phyloP scores from a whole-genome alignment of 208 protist genomes.

The Leishmania gerbilli region DNA sequence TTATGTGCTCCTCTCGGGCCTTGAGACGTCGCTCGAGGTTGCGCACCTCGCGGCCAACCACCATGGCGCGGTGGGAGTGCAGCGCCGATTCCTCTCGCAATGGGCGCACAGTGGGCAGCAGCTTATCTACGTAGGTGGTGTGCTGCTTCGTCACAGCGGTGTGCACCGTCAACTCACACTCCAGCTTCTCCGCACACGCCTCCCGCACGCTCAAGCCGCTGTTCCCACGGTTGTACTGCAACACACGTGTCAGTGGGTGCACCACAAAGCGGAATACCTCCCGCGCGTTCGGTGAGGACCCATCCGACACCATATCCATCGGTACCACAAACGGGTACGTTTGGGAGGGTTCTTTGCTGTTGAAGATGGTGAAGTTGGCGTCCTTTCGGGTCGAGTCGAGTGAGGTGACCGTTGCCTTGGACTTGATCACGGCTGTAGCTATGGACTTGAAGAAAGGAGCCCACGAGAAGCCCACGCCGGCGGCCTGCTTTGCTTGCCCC shows the following conservation, averaged over 20 bases:
- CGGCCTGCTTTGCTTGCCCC: constrained; percentile 47
- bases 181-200: constrained; percentile 27
- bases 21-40: constrained; percentile 61
- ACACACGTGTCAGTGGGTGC: constrained; percentile 54
- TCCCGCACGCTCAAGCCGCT: constrained; percentile 25
- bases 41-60: constrained; percentile 56
- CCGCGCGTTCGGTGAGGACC: constrained; percentile 20
- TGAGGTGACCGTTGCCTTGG: constrained; percentile 49
- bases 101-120: constrained; percentile 64
- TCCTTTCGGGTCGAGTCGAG: constrained; percentile 31
- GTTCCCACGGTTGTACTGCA: constrained; percentile 42
- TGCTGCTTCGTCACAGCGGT: constrained; percentile 31
- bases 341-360: constrained; percentile 57
- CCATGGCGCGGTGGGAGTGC: constrained; percentile 56
- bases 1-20: constrained; percentile 33
- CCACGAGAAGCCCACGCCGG: constrained; percentile 62
- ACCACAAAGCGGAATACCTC: constrained; percentile 63
- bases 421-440: constrained; percentile 74
- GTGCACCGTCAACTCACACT: constrained; percentile 45
- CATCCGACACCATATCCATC: constrained; percentile 57
- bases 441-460: constrained; percentile 89
- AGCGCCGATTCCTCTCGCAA: constrained; percentile 71
- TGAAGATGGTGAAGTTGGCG: constrained; percentile 62
- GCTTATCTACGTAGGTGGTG: constrained; percentile 39
- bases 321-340: constrained; percentile 56